A percentile compares a stretch with the other conserved stretches of the same genome.
Conservation (phyloP, 371 early-diverging fungal genomes). For the Apophysomyces trapeziformis region DNA sequence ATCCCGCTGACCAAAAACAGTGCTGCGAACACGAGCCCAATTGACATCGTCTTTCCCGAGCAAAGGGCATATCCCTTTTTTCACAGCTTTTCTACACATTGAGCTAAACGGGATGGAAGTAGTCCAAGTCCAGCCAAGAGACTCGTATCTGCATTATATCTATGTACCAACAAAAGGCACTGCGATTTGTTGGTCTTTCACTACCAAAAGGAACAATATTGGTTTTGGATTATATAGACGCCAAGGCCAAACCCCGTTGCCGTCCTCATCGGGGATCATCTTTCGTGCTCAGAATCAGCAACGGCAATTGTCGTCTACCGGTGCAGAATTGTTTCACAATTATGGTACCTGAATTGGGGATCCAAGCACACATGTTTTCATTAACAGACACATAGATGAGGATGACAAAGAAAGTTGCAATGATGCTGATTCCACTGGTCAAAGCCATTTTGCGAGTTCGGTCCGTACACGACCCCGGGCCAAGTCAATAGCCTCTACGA, state of each 20-base stretch:
- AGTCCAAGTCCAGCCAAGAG: constrained; percentile 81
- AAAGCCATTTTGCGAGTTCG: not conserved
- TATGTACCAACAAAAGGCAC: constrained; percentile 71
- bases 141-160: constrained; percentile 84
- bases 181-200: constrained; percentile 89
- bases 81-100: not conserved
- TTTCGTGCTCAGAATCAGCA: constrained; percentile 21
- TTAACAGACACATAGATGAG: not conserved
- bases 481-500: constrained; percentile 29
- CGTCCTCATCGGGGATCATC: constrained; percentile 24
- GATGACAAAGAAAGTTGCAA: not conserved
- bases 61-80: not conserved
- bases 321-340: not conserved
- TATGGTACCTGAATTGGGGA: too few relatives aligned
- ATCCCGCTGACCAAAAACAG: not conserved
- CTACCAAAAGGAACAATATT: constrained; percentile 86
- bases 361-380: not conserved
- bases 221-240: constrained; percentile 50
- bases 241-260: not conserved
- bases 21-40: not conserved
- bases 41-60: too few relatives aligned
- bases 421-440: not conserved
- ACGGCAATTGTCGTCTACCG: constrained; percentile 18
- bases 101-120: constrained; percentile 68
- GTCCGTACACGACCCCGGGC: constrained; percentile 12